Evolutionary conservation across 2,329 filamentous ascomycete species (phyloP), one percentile per base, ranked within the genome.

Genomic region (Alternaria viburni): DNA sequence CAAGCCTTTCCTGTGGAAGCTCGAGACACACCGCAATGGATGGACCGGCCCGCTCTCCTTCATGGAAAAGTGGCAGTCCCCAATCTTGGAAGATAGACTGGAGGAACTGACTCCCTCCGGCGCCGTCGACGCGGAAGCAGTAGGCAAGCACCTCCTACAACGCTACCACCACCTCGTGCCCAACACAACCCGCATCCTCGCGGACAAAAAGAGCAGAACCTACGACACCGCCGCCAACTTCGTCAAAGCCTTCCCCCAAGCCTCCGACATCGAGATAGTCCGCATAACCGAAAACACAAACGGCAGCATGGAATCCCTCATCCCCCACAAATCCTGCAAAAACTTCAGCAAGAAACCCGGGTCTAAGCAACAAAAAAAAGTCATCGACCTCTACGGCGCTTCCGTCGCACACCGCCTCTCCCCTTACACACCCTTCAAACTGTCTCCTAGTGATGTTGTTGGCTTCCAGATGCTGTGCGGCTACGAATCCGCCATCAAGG

Each of bases 401-500:
- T 67, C 66, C 28, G 69, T 77, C 28, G 63, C 74, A 5, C 65
- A 68, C 11, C 72, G 75, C 9, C 73, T 76, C 6, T 61, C 65
- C 4, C 68, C 68, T 0, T 74, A 61, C 32, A 68, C 66, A 17
- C 72, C 74, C 3, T 90, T 91, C 76, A 86, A 89, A 75, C 87
- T 91, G 74, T 87, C 85, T 0, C 76, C 83, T 21, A 82, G 83
- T 50, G 89, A 91, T 68, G 82, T 91, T 11, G 86, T 88, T 57
- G 89, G 86, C 36, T 86, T 90, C 82, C 88, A 89, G 79, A 84
- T 88, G 78, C 79, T 90, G 4, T 90, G 88, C 69, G 88, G 88
- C 3, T 90, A 90, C 74, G 88, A 90, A 74, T 86, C 84, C 1
- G 87, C 89, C 23, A 88, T 89, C 62, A 84, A 83, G 0, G 88